Evolutionary conservation across 177 flowering plant genomes (phyloP), one percentile per base, ranked within the genome.

Genomic region (Vitis hybrid): DNA sequence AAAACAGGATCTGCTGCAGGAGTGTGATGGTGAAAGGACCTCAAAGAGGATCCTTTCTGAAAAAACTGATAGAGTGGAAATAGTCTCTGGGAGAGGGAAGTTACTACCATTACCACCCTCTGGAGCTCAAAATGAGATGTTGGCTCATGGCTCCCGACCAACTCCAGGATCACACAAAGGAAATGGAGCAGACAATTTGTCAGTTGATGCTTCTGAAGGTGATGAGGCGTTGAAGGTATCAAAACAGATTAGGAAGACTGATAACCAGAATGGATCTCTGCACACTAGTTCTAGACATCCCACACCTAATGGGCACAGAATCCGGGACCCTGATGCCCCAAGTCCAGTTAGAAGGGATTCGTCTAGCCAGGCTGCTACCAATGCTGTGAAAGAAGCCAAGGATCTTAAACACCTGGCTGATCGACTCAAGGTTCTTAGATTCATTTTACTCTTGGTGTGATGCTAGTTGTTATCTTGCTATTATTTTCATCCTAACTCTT

Each of bases 351-450:
- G 87, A 77, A 92, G 85, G 83, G 97, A 92, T 70, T 75, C 84
- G 15, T 76, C 83, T 22, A 82, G 82, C 79, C 92, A 89, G 67
- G 80, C 90, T 78, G 89, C 85, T 50, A 80, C 53, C 10, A 84
- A 67, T 78, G 91, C 88, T 52, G 5, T 96, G 65, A 96, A 88
- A 85, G 99, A 96, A 75, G 98, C 98, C 33, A 94, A 77, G 78
- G 87, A 82, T 82, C 81, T 96, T 19, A 96, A 96, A 75, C 98
- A 92, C 77, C 19, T 80, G 68, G 99, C 99, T 65, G 94, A 96
- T 80, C 97, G 97, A 51, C 75, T 86, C 21, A 90, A 87, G 98
- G 99, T 94, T 16, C 55, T 49, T 26, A 59, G 6, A 62, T 63
- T n/a, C 22, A 51, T 12, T 65, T 65, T 56, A 56, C 19, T 73